Conservation (phyloP, 2,329 filamentous ascomycete species). For the Sarocladium kiliense region DNA sequence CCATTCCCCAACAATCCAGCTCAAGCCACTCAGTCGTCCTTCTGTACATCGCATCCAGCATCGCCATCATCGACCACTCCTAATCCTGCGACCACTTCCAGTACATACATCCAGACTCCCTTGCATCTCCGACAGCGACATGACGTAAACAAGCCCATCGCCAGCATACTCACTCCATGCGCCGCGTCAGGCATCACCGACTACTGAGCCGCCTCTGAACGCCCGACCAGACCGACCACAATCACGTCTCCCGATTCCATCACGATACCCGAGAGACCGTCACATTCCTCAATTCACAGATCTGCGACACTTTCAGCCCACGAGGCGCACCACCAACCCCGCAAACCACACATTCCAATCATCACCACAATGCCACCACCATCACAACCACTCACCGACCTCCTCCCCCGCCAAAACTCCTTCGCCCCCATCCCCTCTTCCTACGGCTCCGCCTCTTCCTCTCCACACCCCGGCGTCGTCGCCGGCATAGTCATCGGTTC, state of each 20-base stretch:
- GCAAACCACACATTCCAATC: not conserved
- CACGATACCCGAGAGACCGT: not conserved
- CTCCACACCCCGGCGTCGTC: constrained; percentile 35
- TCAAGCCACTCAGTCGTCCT: not conserved
- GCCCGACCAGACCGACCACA: too few species aligned
- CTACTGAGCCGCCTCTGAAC: not conserved
- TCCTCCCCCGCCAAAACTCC: constrained; percentile 17
- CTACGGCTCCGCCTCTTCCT: constrained; percentile 31
- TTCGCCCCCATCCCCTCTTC: constrained; percentile 28
- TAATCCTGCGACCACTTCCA: not conserved
- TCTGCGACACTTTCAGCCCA: not conserved
- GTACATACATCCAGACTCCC: too few species aligned
- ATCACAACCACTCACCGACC: constrained; percentile 8
- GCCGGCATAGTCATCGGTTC: constrained; percentile 40
- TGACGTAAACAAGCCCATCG: not conserved
- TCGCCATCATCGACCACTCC: not conserved
- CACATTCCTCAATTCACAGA: not conserved
- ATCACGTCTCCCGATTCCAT: not conserved
- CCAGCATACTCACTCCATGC: not conserved
- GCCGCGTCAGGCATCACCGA: constrained; percentile 3
- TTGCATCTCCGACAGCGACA: not conserved
- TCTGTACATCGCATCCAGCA: not conserved
- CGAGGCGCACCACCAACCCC: not conserved
- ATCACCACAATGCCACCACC: constrained; percentile 9
- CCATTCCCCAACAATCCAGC: not conserved